Conservation (phyloP, 768 basidiomycete species). For the Ephemerocybe angulata region DNA sequence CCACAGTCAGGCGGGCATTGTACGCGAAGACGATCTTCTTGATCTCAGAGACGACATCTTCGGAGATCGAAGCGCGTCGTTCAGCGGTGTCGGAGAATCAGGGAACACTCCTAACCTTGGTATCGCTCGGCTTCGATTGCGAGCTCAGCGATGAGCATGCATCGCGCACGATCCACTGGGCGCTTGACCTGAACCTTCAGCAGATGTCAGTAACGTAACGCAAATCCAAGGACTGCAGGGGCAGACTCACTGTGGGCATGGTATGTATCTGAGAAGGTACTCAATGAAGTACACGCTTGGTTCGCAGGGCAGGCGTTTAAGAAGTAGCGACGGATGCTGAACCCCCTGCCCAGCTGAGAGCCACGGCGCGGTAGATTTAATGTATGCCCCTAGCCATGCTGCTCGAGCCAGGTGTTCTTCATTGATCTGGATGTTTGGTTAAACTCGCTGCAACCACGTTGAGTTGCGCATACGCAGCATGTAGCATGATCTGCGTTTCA, state of each 20-base stretch:
- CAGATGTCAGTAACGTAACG: not conserved
- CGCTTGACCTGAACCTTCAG: not conserved
- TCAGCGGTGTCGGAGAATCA: not conserved
- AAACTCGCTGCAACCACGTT: constrained; percentile 4
- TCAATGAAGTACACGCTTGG: no score
- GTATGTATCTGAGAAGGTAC: no score
- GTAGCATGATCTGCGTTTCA: not conserved
- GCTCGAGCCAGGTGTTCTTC: not conserved
- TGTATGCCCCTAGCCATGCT: not conserved
- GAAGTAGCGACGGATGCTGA: no score
- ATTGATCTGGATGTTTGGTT: not conserved
- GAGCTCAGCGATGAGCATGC: constrained; percentile 68
- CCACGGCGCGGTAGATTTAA: not conserved
- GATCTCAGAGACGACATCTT: constrained; percentile 76
- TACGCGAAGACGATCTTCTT: constrained; percentile 68
- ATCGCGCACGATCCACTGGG: constrained; percentile 31
- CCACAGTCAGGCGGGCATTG: constrained; percentile 67
- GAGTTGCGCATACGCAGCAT: not conserved
- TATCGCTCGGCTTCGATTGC: constrained; percentile 88
- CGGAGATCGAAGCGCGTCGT: not conserved
- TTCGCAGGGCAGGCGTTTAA: no score
- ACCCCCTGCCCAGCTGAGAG: no score
- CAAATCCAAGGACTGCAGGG: not conserved
- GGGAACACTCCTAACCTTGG: constrained; percentile 55
- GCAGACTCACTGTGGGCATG: no score